These are phyloP conservation scores for Cenococcum geophilum DNA, from an alignment of 495 filamentous ascomycete genomes.

Conservation along the genomic window DNA sequence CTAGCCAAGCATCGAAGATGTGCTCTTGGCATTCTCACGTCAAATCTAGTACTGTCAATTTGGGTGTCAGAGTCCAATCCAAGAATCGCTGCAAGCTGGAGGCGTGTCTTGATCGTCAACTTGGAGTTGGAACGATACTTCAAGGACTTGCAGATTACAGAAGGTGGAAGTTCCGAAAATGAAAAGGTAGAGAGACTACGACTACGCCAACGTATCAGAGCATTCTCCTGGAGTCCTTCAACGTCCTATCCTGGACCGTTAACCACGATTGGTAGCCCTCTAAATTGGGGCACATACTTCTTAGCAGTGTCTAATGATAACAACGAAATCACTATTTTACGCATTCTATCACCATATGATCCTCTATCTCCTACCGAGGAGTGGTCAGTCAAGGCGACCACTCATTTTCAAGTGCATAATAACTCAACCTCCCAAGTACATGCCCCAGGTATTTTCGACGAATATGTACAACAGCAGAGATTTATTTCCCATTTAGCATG, in stretches of 20 bases:
- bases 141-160: no score
- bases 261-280: constrained; percentile 15
- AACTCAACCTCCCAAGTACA: background rate
- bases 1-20: constrained; percentile 52
- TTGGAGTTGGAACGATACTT: constrained; percentile 25
- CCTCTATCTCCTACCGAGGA: constrained; percentile 13
- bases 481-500: constrained; percentile 35
- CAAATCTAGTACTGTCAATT: constrained; percentile 44
- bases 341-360: constrained; percentile 30
- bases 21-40: constrained; percentile 54
- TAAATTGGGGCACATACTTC: constrained; percentile 32
- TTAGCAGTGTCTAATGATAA: constrained; percentile 44
- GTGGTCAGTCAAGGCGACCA: constrained; percentile 20
- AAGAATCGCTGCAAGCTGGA: constrained; percentile 30
- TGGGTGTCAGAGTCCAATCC: constrained; percentile 25
- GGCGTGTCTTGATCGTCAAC: constrained; percentile 36
- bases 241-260: background rate
- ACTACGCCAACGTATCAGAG: constrained; percentile 31
- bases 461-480: constrained; percentile 32
- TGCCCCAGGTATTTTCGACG: constrained; percentile 20
- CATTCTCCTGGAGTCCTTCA: constrained; percentile 32
- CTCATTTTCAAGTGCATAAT: constrained; percentile 12
- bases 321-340: constrained; percentile 39
- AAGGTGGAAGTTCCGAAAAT: constrained; percentile 5
- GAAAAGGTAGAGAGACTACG: constrained; percentile 7